A percentile compares a stretch with the other conserved stretches of the same genome.
Evolutionary conservation across 2,329 filamentous ascomycete genomes (phyloP).

Genomic region (Aureobasidium namibiae): DNA sequence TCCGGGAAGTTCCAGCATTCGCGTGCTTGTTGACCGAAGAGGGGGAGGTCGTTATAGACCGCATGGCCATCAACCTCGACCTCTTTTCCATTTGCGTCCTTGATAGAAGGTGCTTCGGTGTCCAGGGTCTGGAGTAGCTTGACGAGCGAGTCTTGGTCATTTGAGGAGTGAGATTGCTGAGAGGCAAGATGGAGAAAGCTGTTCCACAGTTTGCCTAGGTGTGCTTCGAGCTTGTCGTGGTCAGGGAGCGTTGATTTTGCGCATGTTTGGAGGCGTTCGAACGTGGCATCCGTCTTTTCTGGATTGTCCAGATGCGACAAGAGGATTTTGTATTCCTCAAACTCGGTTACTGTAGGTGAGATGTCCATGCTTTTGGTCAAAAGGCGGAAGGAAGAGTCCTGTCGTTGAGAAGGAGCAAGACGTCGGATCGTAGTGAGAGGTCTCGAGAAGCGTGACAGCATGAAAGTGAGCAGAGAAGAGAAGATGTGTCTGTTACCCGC

Average conservation of each 20-base stretch:
- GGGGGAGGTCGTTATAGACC: neutral
- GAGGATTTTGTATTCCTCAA: neutral
- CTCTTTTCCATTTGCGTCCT: neutral
- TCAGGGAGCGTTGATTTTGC: neutral
- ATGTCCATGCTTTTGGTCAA: neutral
- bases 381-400: neutral
- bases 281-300: neutral
- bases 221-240: neutral
- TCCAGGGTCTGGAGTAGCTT: neutral
- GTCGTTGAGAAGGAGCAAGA: neutral
- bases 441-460: neutral
- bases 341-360: neutral
- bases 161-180: neutral
- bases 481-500: neutral
- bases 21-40: neutral
- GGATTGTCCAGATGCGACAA: neutral
- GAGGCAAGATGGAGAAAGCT: neutral
- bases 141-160: neutral
- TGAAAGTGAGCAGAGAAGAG: neutral
- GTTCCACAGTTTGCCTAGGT: neutral
- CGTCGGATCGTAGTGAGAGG: neutral
- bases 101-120: neutral
- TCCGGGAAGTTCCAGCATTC: slow-evolving; percentile 8
- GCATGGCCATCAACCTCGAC: neutral
- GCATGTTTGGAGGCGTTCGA: neutral